These are phyloP conservation scores for Wickerhamiella siamensis DNA, from an alignment of 805 yeast species.

Conservation along the genomic window DNA sequence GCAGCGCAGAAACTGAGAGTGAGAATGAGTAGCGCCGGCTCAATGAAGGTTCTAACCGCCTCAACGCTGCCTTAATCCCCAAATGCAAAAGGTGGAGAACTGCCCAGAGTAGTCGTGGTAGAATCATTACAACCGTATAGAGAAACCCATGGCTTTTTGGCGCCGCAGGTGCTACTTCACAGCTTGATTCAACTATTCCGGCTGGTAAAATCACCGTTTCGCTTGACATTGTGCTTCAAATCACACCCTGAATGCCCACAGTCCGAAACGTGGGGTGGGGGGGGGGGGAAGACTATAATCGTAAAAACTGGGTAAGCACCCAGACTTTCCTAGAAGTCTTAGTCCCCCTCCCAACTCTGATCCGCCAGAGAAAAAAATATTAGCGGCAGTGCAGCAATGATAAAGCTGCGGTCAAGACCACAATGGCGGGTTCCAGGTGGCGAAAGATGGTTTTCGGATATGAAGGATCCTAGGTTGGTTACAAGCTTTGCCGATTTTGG, in stretches of 20 bases:
- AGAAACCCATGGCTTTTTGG: slow-evolving; percentile 8
- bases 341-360: neutral
- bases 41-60: slow-evolving; percentile 8
- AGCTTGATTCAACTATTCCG: too few relatives aligned
- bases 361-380: neutral
- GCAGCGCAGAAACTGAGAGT: slow-evolving; percentile 13
- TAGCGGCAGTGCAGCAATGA: too few relatives aligned
- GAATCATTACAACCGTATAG: slow-evolving; percentile 5
- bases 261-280: too few relatives aligned
- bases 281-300: too few relatives aligned
- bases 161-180: too few relatives aligned
- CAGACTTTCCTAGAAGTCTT: too few relatives aligned
- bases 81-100: slow-evolving; percentile 16
- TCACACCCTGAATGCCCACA: too few relatives aligned
- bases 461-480: slow-evolving; percentile 15
- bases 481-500: slow-evolving; percentile 13
- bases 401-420: neutral
- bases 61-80: neutral
- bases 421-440: neutral
- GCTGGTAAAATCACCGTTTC: too few relatives aligned
- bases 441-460: neutral
- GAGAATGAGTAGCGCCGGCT: slow-evolving; percentile 4
- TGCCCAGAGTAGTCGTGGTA: slow-evolving; percentile 11
- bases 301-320: too few relatives aligned
- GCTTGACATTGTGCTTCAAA: too few relatives aligned